phyloP scores from a whole-genome alignment of 1,284 basidiomycete species.

The Xerocomus nothofagi region DNA sequence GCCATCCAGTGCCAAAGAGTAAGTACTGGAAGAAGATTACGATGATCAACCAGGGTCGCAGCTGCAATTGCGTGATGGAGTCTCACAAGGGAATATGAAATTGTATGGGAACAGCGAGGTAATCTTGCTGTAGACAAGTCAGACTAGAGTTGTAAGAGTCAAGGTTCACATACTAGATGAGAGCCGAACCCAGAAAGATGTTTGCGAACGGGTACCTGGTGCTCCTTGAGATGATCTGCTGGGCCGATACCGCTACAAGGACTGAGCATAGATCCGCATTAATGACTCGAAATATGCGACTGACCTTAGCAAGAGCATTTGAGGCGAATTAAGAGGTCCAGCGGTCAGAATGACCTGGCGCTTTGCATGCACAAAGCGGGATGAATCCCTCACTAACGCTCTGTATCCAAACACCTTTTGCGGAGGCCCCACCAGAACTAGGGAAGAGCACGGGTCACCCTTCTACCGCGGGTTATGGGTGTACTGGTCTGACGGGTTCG shows the following conservation, averaged over 20 bases:
- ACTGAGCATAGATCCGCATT: neutral
- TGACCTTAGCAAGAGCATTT: slow-evolving; percentile 7
- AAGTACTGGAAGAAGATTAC: slow-evolving; percentile 29
- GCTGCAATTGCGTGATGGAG: neutral
- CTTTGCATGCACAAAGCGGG: slow-evolving; percentile 6
- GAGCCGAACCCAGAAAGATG: slow-evolving; percentile 18
- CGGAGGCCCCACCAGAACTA: neutral
- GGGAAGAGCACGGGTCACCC: no score
- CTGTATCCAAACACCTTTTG: neutral
- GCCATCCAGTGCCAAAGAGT: slow-evolving; percentile 31
- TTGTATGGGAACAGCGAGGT: slow-evolving; percentile 32
- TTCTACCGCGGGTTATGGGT: no score
- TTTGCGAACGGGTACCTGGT: slow-evolving; percentile 8
- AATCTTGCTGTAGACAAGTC: slow-evolving; percentile 32
- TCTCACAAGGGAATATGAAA: slow-evolving; percentile 28
- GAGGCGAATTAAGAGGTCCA: slow-evolving; percentile 5
- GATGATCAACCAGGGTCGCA: neutral
- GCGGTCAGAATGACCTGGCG: slow-evolving; percentile 8
- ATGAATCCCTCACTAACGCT: neutral
- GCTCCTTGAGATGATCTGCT: slow-evolving; percentile 13
- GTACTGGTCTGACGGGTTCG: no score
- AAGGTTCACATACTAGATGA: slow-evolving; percentile 23
- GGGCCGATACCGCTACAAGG: slow-evolving; percentile 18
- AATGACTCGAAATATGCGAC: neutral
- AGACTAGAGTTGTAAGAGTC: neutral